Percentiles rank a stretch among this genome's conserved stretches.
Conservation (phyloP, 1,284 basidiomycete species). For the Vanrija sp. region DNA sequence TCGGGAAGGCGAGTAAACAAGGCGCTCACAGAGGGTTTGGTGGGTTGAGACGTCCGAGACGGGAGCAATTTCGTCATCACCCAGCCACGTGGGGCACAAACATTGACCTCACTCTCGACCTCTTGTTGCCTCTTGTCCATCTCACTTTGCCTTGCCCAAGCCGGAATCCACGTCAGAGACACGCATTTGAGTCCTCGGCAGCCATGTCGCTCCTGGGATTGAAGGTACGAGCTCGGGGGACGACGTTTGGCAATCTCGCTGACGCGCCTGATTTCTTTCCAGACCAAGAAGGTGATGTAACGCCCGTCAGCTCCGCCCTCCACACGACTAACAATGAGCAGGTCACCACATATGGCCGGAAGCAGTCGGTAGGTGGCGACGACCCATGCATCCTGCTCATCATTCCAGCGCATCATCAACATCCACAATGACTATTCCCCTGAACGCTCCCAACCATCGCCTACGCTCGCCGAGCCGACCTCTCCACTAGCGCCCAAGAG, state of each 20-base stretch:
- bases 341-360: slow-evolving; percentile 46
- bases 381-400: background rate
- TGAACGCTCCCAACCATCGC: background rate
- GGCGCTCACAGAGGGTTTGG: background rate
- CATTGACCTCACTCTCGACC: background rate
- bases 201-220: slow-evolving; percentile 29
- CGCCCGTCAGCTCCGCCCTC: background rate
- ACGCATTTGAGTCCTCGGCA: background rate
- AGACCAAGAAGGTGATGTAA: slow-evolving; percentile 40
- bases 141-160: background rate
- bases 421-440: slow-evolving; percentile 30
- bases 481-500: slow-evolving; percentile 10
- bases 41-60: background rate
- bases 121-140: background rate
- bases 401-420: slow-evolving; percentile 33
- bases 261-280: slow-evolving; percentile 34
- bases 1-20: background rate
- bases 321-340: slow-evolving; percentile 13
- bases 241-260: background rate
- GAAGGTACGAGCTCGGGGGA: slow-evolving; percentile 22
- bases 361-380: slow-evolving; percentile 32
- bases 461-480: too few species aligned
- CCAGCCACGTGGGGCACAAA: background rate
- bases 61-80: slow-evolving; percentile 8
- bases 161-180: background rate